Conservation (phyloP, 2,329 filamentous ascomycete genomes). For the Neophaeococcomyces mojaviensis region DNA sequence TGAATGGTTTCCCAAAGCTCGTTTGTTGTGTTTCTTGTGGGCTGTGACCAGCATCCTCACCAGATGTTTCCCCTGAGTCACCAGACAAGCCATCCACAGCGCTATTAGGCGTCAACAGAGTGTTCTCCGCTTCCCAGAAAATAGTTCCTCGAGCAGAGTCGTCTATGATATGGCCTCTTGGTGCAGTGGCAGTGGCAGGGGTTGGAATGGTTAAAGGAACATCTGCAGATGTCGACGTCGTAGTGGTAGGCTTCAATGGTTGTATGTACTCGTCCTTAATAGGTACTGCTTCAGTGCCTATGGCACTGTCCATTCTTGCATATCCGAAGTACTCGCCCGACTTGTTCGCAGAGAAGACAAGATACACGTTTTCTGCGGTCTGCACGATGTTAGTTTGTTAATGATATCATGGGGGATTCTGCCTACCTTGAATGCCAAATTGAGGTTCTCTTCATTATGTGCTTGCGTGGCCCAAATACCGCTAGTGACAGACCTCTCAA, state of each 20-base stretch:
- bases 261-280: slow-evolving; percentile 52
- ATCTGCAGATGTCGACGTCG: slow-evolving; percentile 44
- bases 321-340: slow-evolving; percentile 97
- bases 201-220: slow-evolving; percentile 74
- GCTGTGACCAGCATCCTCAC: slow-evolving; percentile 30
- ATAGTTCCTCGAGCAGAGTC: slow-evolving; percentile 91
- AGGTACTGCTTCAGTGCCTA: slow-evolving; percentile 58
- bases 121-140: slow-evolving; percentile 78
- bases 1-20: slow-evolving; percentile 85
- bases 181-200: slow-evolving; percentile 67
- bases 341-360: slow-evolving; percentile 95
- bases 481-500: slow-evolving; percentile 79
- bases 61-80: slow-evolving; percentile 35
- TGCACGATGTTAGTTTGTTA: slow-evolving; percentile 31
- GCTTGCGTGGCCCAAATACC: slow-evolving; percentile 91
- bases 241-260: slow-evolving; percentile 47
- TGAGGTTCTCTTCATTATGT: slow-evolving; percentile 80
- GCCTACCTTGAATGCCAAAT: slow-evolving; percentile 70
- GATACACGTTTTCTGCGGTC: slow-evolving; percentile 74
- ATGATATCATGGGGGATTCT: not conserved
- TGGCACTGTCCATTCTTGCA: slow-evolving; percentile 78
- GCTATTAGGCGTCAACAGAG: slow-evolving; percentile 40
- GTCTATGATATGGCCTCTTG: slow-evolving; percentile 80
- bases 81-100: slow-evolving; percentile 25
- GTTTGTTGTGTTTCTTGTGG: slow-evolving; percentile 36